Percentiles rank a stretch among this genome's conserved stretches.
These are phyloP conservation scores for Bipolaris zeicola DNA, from an alignment of 2,329 filamentous ascomycete genomes.

Conservation along the genomic window DNA sequence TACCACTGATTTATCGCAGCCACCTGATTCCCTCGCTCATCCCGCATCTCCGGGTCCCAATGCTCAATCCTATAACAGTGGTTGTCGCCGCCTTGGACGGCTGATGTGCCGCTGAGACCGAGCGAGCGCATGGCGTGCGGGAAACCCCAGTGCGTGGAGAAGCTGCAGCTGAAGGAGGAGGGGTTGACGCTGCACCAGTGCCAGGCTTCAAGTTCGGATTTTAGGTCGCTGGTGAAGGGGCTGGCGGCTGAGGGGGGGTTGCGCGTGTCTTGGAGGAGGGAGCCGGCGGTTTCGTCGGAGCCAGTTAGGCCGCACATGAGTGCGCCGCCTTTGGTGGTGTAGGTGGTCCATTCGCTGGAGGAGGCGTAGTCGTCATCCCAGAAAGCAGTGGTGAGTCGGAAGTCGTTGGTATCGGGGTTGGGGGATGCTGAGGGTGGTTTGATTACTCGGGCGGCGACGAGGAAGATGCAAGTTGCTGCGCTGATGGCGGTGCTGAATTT, in stretches of 20 bases:
- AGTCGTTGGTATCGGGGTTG: background rate
- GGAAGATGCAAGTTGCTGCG: background rate
- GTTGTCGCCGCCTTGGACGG: slow-evolving; percentile 21
- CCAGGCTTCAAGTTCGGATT: slow-evolving; percentile 19
- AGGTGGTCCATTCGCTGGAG: slow-evolving; percentile 16
- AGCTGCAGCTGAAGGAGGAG: slow-evolving; percentile 14
- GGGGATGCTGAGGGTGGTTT: background rate
- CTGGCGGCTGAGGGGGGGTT: slow-evolving; percentile 24
- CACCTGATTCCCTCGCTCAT: slow-evolving; percentile 13
- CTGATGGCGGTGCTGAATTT: background rate
- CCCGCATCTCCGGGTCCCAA: slow-evolving; percentile 13
- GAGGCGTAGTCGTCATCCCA: slow-evolving; percentile 19
- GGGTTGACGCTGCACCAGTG: slow-evolving; percentile 19
- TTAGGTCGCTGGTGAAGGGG: slow-evolving; percentile 21
- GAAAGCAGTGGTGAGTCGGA: slow-evolving; percentile 4
- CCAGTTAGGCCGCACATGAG: slow-evolving; percentile 18
- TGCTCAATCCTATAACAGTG: slow-evolving; percentile 22
- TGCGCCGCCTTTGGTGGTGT: slow-evolving; percentile 18
- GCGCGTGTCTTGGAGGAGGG: slow-evolving; percentile 16
- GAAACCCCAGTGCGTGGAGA: slow-evolving; percentile 19
- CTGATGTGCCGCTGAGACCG: slow-evolving; percentile 13
- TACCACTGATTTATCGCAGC: slow-evolving; percentile 24
- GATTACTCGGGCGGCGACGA: background rate
- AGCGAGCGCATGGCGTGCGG: slow-evolving; percentile 11
- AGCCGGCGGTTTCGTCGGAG: slow-evolving; percentile 21